Evolutionary conservation across 2,329 filamentous ascomycete species (phyloP).

Genomic region (Grosmannia penicillata): DNA sequence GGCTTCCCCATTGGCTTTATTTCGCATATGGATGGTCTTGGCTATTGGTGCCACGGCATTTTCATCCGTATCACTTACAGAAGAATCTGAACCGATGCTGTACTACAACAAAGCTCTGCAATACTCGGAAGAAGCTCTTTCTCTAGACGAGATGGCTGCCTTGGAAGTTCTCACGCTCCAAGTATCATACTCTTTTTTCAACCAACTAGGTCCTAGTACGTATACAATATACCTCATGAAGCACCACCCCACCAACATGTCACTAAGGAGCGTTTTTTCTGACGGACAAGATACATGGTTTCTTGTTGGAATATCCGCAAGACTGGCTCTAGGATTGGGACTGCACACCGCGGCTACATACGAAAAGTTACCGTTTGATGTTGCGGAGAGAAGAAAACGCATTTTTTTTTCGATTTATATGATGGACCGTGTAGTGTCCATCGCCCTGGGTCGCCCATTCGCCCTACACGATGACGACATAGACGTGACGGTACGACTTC

Average conservation of each 20-base stretch:
- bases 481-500: constrained; percentile 15
- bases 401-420: constrained; percentile 32
- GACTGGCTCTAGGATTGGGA: constrained; percentile 22
- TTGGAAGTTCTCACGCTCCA: constrained; percentile 29
- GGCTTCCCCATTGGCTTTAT: constrained; percentile 20
- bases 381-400: constrained; percentile 22
- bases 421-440: constrained; percentile 32
- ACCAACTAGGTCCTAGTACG: constrained; percentile 28
- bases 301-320: constrained; percentile 26
- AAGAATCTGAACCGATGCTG: constrained; percentile 25
- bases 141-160: constrained; percentile 24
- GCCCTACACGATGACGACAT: constrained; percentile 31
- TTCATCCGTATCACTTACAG: constrained; percentile 25
- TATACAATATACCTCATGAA: too few species aligned
- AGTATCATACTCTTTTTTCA: constrained; percentile 33
- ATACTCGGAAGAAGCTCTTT: constrained; percentile 24
- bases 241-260: too few species aligned
- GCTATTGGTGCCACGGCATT: constrained; percentile 30
- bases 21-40: constrained; percentile 32
- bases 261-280: neutral
- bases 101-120: constrained; percentile 28
- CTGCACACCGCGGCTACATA: constrained; percentile 18
- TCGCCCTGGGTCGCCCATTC: constrained; percentile 27
- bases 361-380: constrained; percentile 16
- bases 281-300: constrained; percentile 17